phyloP scores from a whole-genome alignment of 305 asterid genomes.

The Ajuga reptans region DNA sequence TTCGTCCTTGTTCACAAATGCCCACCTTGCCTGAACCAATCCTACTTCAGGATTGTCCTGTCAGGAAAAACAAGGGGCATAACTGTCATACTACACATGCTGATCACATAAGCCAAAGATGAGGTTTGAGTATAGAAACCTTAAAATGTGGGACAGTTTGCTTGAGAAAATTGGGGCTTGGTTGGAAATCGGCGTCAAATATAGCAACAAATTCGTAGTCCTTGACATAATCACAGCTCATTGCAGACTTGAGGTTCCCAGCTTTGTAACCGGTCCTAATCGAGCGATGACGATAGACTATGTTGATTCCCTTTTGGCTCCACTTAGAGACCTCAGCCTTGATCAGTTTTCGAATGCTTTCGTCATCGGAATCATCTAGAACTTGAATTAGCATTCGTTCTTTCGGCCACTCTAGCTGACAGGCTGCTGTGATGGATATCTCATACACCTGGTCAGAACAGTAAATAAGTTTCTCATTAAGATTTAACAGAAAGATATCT shows the following conservation, averaged over 20 bases:
- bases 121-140: conserved; percentile 23
- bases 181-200: conserved; percentile 68
- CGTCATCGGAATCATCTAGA: conserved; percentile 62
- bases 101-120: background rate
- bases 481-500: background rate
- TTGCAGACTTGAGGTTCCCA: conserved; percentile 62
- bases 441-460: conserved; percentile 44
- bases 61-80: conserved; percentile 11
- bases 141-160: conserved; percentile 55
- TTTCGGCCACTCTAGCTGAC: conserved; percentile 64
- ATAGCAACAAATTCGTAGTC: conserved; percentile 59
- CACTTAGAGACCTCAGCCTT: conserved; percentile 44
- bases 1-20: conserved; percentile 61
- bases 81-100: background rate
- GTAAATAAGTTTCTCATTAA: background rate
- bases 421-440: conserved; percentile 53
- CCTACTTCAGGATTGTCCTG: conserved; percentile 62
- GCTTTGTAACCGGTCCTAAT: conserved; percentile 66
- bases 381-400: conserved; percentile 50
- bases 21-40: conserved; percentile 68
- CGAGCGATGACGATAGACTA: conserved; percentile 50
- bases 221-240: conserved; percentile 59
- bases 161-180: conserved; percentile 52
- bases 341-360: conserved; percentile 36
- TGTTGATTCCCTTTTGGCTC: conserved; percentile 53